Evolutionary conservation across 768 basidiomycete species (phyloP), one percentile per base, ranked within the genome.

Genomic region (Polyporus arcularius): DNA sequence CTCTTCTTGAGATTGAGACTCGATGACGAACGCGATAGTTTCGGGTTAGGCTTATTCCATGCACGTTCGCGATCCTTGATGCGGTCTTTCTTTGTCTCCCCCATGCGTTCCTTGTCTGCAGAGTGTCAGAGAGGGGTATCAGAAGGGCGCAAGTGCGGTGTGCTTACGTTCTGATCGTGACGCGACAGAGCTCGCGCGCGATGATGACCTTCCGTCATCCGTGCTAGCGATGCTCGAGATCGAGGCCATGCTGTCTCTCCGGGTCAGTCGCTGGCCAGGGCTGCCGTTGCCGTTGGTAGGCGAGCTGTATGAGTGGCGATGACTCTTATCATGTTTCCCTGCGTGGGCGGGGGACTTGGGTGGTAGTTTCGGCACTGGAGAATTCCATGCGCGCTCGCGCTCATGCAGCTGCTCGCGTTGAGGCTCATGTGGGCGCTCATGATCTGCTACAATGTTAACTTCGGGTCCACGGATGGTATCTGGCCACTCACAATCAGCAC

Each of bases 141-240:
- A 56, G 53, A 39, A 45, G 32, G 51, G 47, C 55, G 63, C 55
- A 15, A 21, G 26, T 39, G 26, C 14, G 10, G 7, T 7, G 32
- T 48, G 72, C 84, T 71, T 64, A 86, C 86, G 75, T 31, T 85
- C 82, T n/a, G 79, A 73, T 59, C 79, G 79, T 40, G 85, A 86
- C 60, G 75, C 72, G 11, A 75, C 55, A 0, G 84, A 83, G 47
- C 78, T 82, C 26, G 77, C 74, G 51, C 73, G 70, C 0, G 81
- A 81, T 10, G 81, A 81, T 12, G 79, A 76, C 56, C 67, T 59
- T 56, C 71, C 70, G 55, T 75, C 78, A 57, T 81, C 80, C 26
- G 77, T 75, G 55, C 78, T 79, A 18, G 68, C 72, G 40, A 79
- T 75, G 55, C 78, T 79, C 18, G 67, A 72, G 38, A 79, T 64